A percentile compares a stretch with the other conserved stretches of the same genome.
Conservation (phyloP, 2,329 filamentous ascomycete genomes). For the Neopestalotiopsis rosae region DNA sequence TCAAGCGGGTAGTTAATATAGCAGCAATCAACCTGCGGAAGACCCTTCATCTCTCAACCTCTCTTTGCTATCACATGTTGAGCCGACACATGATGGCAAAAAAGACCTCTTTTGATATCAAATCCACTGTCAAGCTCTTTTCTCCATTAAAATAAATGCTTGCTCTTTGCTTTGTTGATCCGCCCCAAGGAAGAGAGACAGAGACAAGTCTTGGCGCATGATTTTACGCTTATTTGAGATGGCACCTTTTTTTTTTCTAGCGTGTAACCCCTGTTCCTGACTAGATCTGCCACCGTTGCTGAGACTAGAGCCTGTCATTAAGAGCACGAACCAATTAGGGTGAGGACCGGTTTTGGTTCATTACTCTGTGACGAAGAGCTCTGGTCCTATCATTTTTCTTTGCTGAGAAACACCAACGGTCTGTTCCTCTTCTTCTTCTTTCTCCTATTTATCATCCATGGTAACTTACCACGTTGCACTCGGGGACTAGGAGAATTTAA, state of each 20-base stretch:
- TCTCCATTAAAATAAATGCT: neutral
- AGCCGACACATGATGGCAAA: neutral
- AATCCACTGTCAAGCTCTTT: neutral
- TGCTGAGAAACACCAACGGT: neutral
- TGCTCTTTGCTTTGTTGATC: neutral
- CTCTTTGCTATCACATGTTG: neutral
- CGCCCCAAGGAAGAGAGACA: neutral
- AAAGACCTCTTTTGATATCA: too few relatives aligned
- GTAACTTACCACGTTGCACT: neutral
- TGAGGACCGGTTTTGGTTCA: neutral
- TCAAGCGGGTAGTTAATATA: neutral
- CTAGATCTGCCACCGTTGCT: slow-evolving; percentile 2
- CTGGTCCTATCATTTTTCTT: neutral
- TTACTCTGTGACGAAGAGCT: neutral
- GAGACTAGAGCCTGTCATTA: neutral
- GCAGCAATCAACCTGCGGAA: neutral
- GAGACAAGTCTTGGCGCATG: neutral
- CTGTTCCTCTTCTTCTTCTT: neutral
- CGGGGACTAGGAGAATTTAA: neutral
- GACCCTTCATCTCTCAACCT: neutral
- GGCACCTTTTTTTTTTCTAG: neutral
- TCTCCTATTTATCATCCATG: neutral
- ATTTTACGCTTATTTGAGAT: slow-evolving; percentile 2
- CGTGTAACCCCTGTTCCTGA: neutral
- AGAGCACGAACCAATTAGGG: neutral